These are phyloP conservation scores for Rubroboletus pulcherrimus DNA, from an alignment of 768 basidiomycete genomes.

Conservation along the genomic window DNA sequence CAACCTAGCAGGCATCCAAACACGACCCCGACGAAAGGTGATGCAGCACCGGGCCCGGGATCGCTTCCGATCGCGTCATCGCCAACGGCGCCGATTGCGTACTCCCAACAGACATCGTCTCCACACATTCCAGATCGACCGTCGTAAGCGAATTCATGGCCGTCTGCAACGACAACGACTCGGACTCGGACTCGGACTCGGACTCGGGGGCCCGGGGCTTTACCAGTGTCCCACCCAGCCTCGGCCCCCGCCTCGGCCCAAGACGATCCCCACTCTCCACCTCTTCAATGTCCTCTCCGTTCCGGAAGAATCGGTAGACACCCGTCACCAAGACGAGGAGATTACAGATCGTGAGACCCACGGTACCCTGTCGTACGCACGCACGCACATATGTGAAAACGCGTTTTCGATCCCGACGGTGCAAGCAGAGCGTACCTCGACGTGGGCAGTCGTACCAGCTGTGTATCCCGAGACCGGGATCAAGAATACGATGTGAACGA, in stretches of 20 bases:
- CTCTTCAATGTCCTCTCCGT: constrained; percentile 1
- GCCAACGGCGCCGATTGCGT: constrained; percentile 1
- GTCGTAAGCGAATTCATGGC: constrained; percentile 6
- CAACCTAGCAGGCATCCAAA: neutral
- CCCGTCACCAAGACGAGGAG: constrained; percentile 16
- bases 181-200: too few species aligned
- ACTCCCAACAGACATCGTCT: neutral
- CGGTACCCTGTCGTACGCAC: constrained; percentile 6
- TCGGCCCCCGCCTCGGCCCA: too few species aligned
- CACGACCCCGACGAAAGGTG: neutral
- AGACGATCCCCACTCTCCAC: neutral
- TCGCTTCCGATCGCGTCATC: neutral
- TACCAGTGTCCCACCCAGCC: too few species aligned
- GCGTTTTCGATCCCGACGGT: neutral
- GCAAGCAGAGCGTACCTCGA: constrained; percentile 10
- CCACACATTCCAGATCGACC: constrained; percentile 6
- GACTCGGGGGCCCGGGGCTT: too few species aligned
- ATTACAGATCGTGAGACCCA: constrained; percentile 15
- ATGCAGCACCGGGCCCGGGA: too few species aligned
- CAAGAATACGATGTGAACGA: constrained; percentile 13
- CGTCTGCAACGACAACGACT: neutral
- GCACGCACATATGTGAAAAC: neutral
- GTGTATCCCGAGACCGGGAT: constrained; percentile 5
- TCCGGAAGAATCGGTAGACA: constrained; percentile 7
- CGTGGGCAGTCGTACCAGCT: constrained; percentile 10